Evolutionary conservation across 441 rosid genomes (phyloP), one percentile per base, ranked within the genome.

Genomic region (Monsonia emarginata): DNA sequence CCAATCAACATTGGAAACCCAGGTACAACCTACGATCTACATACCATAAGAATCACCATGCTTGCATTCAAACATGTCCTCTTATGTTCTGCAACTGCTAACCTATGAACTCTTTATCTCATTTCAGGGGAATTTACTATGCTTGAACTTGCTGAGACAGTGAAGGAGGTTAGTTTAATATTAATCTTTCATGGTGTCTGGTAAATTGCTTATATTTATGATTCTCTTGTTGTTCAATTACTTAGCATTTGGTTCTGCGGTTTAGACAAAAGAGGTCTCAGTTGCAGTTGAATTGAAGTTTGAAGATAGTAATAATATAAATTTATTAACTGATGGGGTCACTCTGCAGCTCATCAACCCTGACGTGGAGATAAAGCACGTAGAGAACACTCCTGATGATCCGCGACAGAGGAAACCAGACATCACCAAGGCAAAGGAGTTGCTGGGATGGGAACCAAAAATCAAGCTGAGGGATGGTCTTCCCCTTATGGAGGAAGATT

Each of bases 1-100:
- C 98, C 99, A 1, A 84, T 94, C 77, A 94, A 94, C 80, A 79
- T 90, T 24, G 98, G 98, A 40, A 94, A 94, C 69, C 97, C 98
- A 81, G 97, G 97, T 88, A 68, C 58, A 2, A 19, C n/a, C 16
- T 0, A 18, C n/a, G 50, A 46, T 28, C 38, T 11, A 8, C 50
- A 22, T 18, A 58, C 31, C 58, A 56, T 16, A 26, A 24, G 27
- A 10, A 27, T 22, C 6, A 68, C 16, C 38, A 4, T 48, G 4
- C 56, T 48, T 18, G 0, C 56, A 48, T 34, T 34, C 25, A 18
- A 22, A 50, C 26, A 50, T 50, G 57, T 22, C 22, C 13, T 21
- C 11, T 34, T 28, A 24, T 59, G 38, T 46, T 21, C 26, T 8
- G 2, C 63, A 30, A 6, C 64, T 68, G 34, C 34, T 58, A 44